Evolutionary conservation across 345 rosid genomes (phyloP), one percentile per base, ranked within the genome.

Genomic region (Sapria himalayana): DNA sequence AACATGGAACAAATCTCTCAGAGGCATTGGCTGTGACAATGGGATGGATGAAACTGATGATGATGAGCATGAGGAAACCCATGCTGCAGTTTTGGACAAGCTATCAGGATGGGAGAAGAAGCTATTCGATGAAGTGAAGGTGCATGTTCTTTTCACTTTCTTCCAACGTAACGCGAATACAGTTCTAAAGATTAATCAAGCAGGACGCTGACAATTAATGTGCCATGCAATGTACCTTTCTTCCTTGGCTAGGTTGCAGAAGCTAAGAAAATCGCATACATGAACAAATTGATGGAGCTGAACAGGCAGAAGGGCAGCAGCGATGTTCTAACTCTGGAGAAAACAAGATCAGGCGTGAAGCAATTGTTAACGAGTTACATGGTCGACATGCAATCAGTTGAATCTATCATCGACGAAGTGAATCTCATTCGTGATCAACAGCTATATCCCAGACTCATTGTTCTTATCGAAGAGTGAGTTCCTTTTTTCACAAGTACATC

Each of bases 341-440:
- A 77, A 70, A 74, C 86, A 33, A 89, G 82, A 55, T 94, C 93
- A 9, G 92, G 86, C 0, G 98, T 82, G 25, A 71, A 79, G 46
- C 95, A 89, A 64, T 58, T 89, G 46, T 95, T 82, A 43, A 82
- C 95, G 0, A 74, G 78, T 62, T 89, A 82, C 51, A 71, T 89
- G 9, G 98, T 89, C 45, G 98, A 89, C 57, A 82, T 89, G 98
- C 98, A 89, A 39, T 82, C 98, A 12, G 72, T 89, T 85, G 95
- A 89, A 57, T 89, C 95, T 3, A 79, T 94, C 1, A 91, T 74
- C 39, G 69, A 75, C 2, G 98, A 89, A 74, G 84, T 89, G 35
- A 74, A 79, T 57, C 80, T 64, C 25, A 62, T 89, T 47, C 82
- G 98, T 11, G 98, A 82, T 55, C 67, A 71, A 31, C 84, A 89